Conservation (phyloP, 495 filamentous ascomycete species). For the Thermothielavioides terrestris region DNA sequence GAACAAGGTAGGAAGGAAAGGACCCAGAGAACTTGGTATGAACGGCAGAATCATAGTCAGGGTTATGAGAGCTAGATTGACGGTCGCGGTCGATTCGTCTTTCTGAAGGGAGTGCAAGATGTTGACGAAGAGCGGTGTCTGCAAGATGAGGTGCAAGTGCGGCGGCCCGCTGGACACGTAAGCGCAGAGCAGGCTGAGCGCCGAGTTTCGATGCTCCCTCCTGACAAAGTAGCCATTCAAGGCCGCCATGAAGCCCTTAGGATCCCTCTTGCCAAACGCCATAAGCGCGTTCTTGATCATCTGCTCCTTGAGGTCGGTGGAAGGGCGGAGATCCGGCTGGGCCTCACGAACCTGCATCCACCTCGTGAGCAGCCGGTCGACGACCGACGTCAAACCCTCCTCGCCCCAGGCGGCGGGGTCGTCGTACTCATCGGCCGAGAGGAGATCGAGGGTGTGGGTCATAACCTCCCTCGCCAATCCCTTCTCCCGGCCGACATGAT, state of each 20-base stretch:
- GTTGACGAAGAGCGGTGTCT: slow-evolving; percentile 57
- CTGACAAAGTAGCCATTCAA: slow-evolving; percentile 53
- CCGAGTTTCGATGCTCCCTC: slow-evolving; percentile 48
- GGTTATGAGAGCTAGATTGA: slow-evolving; percentile 56
- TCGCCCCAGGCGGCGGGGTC: slow-evolving; percentile 35
- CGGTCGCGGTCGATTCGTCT: slow-evolving; percentile 60
- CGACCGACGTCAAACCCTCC: slow-evolving; percentile 36
- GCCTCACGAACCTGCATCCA: slow-evolving; percentile 50
- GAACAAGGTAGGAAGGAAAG: slow-evolving; percentile 58
- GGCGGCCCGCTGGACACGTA: slow-evolving; percentile 62
- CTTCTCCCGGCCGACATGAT: slow-evolving; percentile 48
- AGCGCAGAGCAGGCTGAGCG: slow-evolving; percentile 50
- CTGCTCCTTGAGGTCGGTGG: slow-evolving; percentile 45
- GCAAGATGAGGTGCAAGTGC: slow-evolving; percentile 58
- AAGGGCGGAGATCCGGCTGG: slow-evolving; percentile 32
- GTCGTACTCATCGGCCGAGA: slow-evolving; percentile 51
- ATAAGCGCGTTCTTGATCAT: slow-evolving; percentile 47
- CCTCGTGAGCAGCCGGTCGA: slow-evolving; percentile 47
- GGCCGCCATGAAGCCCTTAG: slow-evolving; percentile 55
- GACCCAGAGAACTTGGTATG: slow-evolving; percentile 56
- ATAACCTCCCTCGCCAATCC: slow-evolving; percentile 49
- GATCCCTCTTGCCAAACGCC: slow-evolving; percentile 55
- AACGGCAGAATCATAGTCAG: slow-evolving; percentile 70
- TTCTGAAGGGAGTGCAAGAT: slow-evolving; percentile 60
- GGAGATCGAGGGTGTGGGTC: slow-evolving; percentile 43